Evolutionary conservation across 176 grass and related monocot genomes (phyloP).

Genomic region (Eragrostis curvula): DNA sequence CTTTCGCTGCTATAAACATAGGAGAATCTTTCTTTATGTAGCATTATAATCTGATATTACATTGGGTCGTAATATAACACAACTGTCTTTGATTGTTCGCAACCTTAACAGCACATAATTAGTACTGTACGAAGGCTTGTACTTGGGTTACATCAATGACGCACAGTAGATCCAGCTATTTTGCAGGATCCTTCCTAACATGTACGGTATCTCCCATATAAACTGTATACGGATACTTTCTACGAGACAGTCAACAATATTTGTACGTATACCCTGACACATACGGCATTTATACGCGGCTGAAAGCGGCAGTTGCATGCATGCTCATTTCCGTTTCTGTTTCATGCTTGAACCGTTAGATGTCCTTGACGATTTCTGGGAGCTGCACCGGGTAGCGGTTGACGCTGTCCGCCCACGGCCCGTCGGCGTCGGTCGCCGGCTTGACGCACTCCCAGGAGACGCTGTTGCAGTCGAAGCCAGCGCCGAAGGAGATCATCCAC

Average conservation of each 20-base stretch:
- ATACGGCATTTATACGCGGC: background rate
- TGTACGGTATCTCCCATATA: background rate
- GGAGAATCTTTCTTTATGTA: background rate
- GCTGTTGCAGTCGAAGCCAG: conserved; percentile 48
- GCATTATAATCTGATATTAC: background rate
- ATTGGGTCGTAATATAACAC: background rate
- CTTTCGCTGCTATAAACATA: no score
- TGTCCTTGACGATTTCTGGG: conserved; percentile 21
- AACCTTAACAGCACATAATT: background rate
- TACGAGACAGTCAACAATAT: background rate
- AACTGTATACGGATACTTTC: background rate
- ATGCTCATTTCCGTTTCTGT: background rate
- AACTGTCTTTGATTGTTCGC: background rate
- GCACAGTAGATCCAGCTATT: background rate
- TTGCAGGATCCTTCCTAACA: background rate
- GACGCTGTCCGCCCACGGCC: conserved; percentile 45
- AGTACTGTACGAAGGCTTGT: background rate
- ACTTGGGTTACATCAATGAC: background rate
- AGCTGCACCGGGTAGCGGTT: conserved; percentile 45
- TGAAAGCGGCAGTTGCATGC: background rate
- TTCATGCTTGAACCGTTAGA: background rate
- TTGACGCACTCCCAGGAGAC: conserved; percentile 40
- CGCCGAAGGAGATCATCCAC: conserved; percentile 50
- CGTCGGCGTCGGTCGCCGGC: conserved; percentile 32
- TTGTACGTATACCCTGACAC: conserved; percentile 17